phyloP scores from a whole-genome alignment of 2,329 filamentous ascomycete genomes.

The Stagonosporopsis cucurbitacearum region DNA sequence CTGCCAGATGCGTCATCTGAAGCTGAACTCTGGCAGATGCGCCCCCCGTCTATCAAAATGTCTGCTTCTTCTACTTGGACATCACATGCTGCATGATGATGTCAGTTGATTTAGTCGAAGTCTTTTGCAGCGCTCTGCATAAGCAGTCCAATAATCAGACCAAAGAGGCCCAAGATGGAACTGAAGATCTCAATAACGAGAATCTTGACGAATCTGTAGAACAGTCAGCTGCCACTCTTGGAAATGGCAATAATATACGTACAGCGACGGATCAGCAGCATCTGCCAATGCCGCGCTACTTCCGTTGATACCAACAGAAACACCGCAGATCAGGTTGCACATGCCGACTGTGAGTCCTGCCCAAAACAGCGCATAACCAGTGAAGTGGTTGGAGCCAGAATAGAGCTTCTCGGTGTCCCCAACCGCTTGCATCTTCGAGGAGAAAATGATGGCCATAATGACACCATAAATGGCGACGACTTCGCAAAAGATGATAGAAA shows the following conservation, averaged over 20 bases:
- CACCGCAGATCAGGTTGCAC: slow-evolving; percentile 95
- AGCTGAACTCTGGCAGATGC: neutral
- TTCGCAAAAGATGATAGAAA: slow-evolving; percentile 99
- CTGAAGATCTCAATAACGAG: slow-evolving; percentile 99
- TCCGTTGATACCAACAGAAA: slow-evolving; percentile 97
- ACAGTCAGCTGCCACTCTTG: slow-evolving; percentile 8
- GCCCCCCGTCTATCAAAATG: neutral
- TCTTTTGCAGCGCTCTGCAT: slow-evolving; percentile 83
- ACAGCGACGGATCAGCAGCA: slow-evolving; percentile 90
- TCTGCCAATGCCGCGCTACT: slow-evolving; percentile 95
- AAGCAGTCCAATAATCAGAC: slow-evolving; percentile 90
- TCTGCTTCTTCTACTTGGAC: neutral
- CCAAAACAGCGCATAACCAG: slow-evolving; percentile 96
- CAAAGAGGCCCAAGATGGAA: slow-evolving; percentile 94
- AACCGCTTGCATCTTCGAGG: slow-evolving; percentile 78
- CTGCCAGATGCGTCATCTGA: neutral
- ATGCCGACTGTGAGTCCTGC: slow-evolving; percentile 89
- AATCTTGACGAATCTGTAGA: slow-evolving; percentile 89
- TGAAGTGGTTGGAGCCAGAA: slow-evolving; percentile 85
- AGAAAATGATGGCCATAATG: slow-evolving; percentile 99
- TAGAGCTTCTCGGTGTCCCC: slow-evolving; percentile 70
- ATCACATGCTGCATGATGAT: neutral
- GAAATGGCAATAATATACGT: slow-evolving; percentile 52
- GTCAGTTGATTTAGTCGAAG: slow-evolving; percentile 58
- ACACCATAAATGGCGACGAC: slow-evolving; percentile 99